Evolutionary conservation across 345 rosid species (phyloP).

Genomic region (Populus alba): DNA sequence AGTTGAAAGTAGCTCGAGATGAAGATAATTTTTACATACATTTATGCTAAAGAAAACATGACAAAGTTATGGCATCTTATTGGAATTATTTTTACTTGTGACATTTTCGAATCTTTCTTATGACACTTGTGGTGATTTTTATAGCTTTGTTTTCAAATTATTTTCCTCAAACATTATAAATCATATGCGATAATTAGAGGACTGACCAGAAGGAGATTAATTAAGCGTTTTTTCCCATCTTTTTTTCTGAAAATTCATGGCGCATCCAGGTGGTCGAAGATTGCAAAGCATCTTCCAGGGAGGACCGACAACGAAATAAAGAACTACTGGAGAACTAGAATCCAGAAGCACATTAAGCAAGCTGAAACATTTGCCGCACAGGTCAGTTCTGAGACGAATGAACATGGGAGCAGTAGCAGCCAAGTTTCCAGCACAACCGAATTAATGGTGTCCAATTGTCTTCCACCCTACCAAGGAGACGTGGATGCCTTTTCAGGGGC

Average conservation of each 20-base stretch:
- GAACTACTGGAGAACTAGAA: constrained; percentile 93
- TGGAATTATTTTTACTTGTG: too few species aligned
- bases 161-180: neutral
- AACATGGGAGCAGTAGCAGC: constrained; percentile 41
- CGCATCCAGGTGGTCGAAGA: constrained; percentile 76
- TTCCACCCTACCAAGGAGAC: constrained; percentile 35
- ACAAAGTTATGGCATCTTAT: too few species aligned
- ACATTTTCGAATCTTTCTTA: too few species aligned
- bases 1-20: too few species aligned
- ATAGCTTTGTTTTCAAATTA: neutral
- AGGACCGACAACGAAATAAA: constrained; percentile 98
- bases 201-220: neutral
- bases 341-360: constrained; percentile 85
- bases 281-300: constrained; percentile 94
- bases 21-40: too few species aligned
- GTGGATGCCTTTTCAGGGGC: constrained; percentile 20
- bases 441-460: constrained; percentile 47
- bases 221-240: too few species aligned
- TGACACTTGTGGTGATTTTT: neutral
- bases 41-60: too few species aligned
- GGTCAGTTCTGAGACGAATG: constrained; percentile 35
- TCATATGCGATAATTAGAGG: neutral
- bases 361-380: constrained; percentile 41
- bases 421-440: constrained; percentile 24
- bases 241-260: neutral